Conservation (phyloP, 2,329 filamentous ascomycete genomes). For the Penicillium concentricum region DNA sequence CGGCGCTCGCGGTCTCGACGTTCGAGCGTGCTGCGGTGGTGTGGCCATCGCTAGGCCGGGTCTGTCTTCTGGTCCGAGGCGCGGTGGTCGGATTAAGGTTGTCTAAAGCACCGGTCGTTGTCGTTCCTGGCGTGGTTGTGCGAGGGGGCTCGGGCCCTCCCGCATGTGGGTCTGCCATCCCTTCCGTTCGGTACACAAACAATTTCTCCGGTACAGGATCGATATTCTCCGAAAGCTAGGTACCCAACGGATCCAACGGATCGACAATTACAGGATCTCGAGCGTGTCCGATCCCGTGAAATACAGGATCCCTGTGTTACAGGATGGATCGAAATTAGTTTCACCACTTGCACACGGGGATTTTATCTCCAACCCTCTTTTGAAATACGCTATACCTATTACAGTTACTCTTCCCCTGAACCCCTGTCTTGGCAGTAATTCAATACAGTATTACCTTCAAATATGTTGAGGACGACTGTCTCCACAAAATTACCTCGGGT, state of each 20-base stretch:
- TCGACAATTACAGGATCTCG: no score
- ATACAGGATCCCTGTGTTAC: no score
- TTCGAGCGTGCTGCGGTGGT: no score
- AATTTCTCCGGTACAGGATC: no score
- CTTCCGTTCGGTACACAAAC: background rate
- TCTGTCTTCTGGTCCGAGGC: no score
- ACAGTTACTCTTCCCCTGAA: background rate
- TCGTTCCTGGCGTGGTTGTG: background rate
- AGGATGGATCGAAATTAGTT: background rate
- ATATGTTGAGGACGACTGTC: slow-evolving; percentile 5
- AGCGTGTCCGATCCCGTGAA: no score
- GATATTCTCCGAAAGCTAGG: no score
- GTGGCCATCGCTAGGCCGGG: no score
- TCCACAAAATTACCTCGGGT: background rate
- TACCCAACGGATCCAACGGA: no score
- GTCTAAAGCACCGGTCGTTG: no score
- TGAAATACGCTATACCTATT: slow-evolving; percentile 1
- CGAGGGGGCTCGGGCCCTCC: background rate
- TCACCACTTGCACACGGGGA: background rate
- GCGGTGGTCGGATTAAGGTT: no score
- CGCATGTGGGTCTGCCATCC: background rate
- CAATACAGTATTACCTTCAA: slow-evolving; percentile 11
- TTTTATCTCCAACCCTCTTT: background rate
- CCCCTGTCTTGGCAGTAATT: background rate
- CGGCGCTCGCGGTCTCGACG: no score